phyloP scores from a whole-genome alignment of 2,329 filamentous ascomycete species.

The Lomentospora prolificans region DNA sequence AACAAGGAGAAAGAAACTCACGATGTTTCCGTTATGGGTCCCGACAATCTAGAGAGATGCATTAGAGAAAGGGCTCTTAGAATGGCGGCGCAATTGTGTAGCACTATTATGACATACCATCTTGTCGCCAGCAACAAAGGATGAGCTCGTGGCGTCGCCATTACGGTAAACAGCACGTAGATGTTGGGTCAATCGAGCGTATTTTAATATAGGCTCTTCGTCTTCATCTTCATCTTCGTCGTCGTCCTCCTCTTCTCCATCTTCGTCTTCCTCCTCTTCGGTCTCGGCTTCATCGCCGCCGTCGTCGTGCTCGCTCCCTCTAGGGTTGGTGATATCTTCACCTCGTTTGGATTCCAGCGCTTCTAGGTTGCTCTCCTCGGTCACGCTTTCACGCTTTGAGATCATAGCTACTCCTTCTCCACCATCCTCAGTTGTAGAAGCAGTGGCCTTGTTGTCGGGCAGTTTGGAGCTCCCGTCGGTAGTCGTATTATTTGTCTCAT shows the following conservation, averaged over 20 bases:
- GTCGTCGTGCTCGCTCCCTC: conserved; percentile 9
- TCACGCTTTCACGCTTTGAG: conserved; percentile 5
- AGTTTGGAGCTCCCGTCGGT: conserved; percentile 8
- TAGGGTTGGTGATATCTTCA: conserved; percentile 9
- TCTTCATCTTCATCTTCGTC: conserved; percentile 78
- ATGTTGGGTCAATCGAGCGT: conserved; percentile 74
- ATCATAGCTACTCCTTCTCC: conserved; percentile 4
- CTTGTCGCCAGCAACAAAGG: conserved; percentile 87
- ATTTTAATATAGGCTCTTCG: conserved; percentile 90
- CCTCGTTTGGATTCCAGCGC: conserved; percentile 12
- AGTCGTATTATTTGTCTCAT: conserved; percentile 9
- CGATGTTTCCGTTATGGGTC: conserved; percentile 93
- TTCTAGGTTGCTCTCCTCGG: conserved; percentile 15
- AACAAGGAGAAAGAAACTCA: conserved; percentile 47
- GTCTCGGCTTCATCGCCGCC: conserved; percentile 16
- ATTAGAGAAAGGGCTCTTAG: conserved; percentile 18
- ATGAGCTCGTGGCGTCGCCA: conserved; percentile 87
- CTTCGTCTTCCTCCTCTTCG: conserved; percentile 19
- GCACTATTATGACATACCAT: conserved; percentile 54
- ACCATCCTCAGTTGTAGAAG: neutral
- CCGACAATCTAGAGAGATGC: conserved; percentile 61
- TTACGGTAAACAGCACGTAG: conserved; percentile 79
- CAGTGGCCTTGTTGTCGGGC: conserved; percentile 10
- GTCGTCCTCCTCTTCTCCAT: conserved; percentile 42
- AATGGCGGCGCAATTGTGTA: conserved; percentile 9